Conservation (phyloP, 2,329 filamentous ascomycete genomes). For the Fusarium agapanthi region DNA sequence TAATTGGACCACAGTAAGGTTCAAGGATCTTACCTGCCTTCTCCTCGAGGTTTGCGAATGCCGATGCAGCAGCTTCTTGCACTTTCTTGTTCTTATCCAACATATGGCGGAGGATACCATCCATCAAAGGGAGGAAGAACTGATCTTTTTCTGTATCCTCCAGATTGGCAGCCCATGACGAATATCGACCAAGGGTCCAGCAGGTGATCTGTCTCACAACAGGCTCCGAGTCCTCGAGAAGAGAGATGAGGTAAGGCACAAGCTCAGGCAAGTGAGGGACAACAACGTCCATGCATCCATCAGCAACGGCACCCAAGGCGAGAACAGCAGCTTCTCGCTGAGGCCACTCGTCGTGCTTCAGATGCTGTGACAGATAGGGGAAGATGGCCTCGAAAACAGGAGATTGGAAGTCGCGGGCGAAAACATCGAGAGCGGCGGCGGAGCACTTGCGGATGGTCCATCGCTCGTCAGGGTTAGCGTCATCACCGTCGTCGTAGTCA, state of each 20-base stretch:
- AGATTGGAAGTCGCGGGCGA: constrained; percentile 88
- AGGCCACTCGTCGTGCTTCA: constrained; percentile 89
- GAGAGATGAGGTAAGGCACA: constrained; percentile 86
- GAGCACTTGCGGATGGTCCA: constrained; percentile 99
- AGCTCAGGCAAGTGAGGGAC: constrained; percentile 90
- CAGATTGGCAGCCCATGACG: constrained; percentile 86
- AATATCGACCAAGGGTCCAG: constrained; percentile 95
- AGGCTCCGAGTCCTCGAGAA: constrained; percentile 85
- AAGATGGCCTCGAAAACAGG: constrained; percentile 91
- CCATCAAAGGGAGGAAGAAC: constrained; percentile 97
- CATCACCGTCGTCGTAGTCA: constrained; percentile 77
- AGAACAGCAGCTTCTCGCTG: constrained; percentile 94
- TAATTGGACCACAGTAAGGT: constrained; percentile 88
- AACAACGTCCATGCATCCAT: constrained; percentile 91
- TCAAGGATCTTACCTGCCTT: constrained; percentile 83
- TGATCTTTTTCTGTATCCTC: constrained; percentile 73
- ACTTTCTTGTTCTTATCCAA: constrained; percentile 97
- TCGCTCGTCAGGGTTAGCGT: constrained; percentile 84
- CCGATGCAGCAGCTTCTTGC: constrained; percentile 93
- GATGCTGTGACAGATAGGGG: constrained; percentile 89
- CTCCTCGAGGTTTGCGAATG: constrained; percentile 95
- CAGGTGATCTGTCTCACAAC: constrained; percentile 97
- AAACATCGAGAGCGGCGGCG: constrained; percentile 91
- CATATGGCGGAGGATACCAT: constrained; percentile 93
- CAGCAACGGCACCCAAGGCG: constrained; percentile 91